Evolutionary conservation across 371 early-diverging fungal species (phyloP), one percentile per base, ranked within the genome.

Genomic region (Lichtheimia ramosa): DNA sequence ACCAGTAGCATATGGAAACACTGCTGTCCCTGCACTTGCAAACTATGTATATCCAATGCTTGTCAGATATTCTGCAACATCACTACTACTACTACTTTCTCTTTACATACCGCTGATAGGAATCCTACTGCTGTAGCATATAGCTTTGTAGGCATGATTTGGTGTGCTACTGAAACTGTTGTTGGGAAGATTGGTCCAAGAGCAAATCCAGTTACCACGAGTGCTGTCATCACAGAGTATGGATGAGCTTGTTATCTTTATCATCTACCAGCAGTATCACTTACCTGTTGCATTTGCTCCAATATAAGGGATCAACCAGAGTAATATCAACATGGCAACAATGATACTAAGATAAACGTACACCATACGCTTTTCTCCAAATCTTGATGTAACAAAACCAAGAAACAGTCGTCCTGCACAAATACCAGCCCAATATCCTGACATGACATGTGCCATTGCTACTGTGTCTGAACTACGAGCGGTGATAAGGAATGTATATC

Each of bases 161-260:
- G 39, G 10, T 56, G 58, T 0, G 64, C 61, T 15, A 71, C 49
- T 18, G 71, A 51, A 10, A 71, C 51, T 16, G 68, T 68, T 1
- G 71, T 67, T 3, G 71, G 71, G 34, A 67, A 71, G 12, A 71
- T 34, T 14, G 71, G 71, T 2, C 68, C 71, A n/a, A 71, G 51
- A 4, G 59, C 39, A 21, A 62, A 46, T 16, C 71, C 71, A 1
- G 60, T 52, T 5, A 71, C 28, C 18, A 68, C 61, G 10, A 69
- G 48, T 8, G 64, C 64, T 12, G 25, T 25, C 18, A 1, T 12
- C 14, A 40, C 1, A 8, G 59, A 16, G 14, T 6, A 12, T 40
- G 21, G 7, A 43, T 28, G 23, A 51, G 18, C 14, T 13, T 27
- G 13, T 28, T 40, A 2, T 20, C n/a, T 28, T 3, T 13, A 3